Evolutionary conservation across 1,284 basidiomycete species (phyloP), one percentile per base, ranked within the genome.

Genomic region (Ustanciosporium gigantosporum): DNA sequence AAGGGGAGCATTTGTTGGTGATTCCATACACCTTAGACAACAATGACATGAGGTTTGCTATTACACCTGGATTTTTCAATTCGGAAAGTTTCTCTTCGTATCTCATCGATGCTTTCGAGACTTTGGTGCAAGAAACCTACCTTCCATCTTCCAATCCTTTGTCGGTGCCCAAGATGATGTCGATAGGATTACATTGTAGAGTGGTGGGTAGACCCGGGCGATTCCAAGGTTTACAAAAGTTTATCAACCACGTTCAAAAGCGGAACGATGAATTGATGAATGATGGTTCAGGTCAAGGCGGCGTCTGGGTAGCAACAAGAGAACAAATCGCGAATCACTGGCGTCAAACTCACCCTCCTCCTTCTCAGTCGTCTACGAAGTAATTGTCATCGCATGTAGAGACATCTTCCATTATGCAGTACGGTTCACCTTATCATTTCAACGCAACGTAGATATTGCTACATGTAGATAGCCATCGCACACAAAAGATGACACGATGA

Each of bases 201-300:
- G 65, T 81, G 3, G 66, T 80, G 1, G 80, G 80, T n/a, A 66
- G 80, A 21, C 79, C 80, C 1, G 80, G 77, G 0, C 61, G 80
- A 4, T 71, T 80, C 25, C 62, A 73, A 7, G 78, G 73, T 3
- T 48, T 81, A 31, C 74, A 79, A 56, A 66, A 65, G 23, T 80
- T 81, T 52, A 50, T 81, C 15, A 75, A 79, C 36, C 75, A 80
- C 48, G 66, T 78, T 32, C 53, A 67, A 45, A 44, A 35, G 21
- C 50, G 59, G 36, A 52, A 68, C 24, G 57, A 73, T 22, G 70
- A 76, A 31, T 22, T 70, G 37, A 16, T 53, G 9, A 23, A 44
- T n/a, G 34, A 45, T 15, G 45, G 49, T 5, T 46, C 36, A 25
- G 67, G 70, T 9, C 16, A 47, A 22, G 58, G 49, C 25, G 79